Base-by-base conservation (phyloP, 768 basidiomycete genomes). In the Lactifluus volemus region DNA sequence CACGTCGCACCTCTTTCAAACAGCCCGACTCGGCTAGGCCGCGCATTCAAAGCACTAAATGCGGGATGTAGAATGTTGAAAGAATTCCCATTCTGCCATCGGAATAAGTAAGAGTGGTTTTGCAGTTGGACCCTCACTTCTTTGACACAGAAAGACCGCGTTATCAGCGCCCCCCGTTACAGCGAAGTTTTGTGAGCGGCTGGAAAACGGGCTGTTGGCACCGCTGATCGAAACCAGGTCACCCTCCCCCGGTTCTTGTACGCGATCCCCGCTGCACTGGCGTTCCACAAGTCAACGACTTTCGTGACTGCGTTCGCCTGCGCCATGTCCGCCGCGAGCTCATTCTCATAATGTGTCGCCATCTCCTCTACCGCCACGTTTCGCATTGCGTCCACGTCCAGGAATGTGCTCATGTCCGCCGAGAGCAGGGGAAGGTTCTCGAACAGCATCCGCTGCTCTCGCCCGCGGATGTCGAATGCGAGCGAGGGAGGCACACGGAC, bases 241-340 rank as follows among this genome's bases (percentile, higher is more conserved):
- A 94, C 87, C 63, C 92, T 79, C 69, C 83, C 77, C 61, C 89
- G 78, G 71, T 97, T 98, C 74, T 93, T 90, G 68, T 81, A 90
- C 53, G 89, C 83, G 63, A 98, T 84, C n/a, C 92, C 92, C 36
- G 74, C 77, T 30, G 92, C 89, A 66, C 88, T 90, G 17, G 96
- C 88, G 68, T 98, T 98, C 64, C 86, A 77, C 67, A 98, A 73
- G 74, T 97, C 93, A 21, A 93, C 73, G 34, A 92, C 73, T 65
- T 80, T 79, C 45, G 87, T 84, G 59, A 97, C 79, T 67, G 73
- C 69, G 62, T 75, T 79, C 5, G 79, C 77, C 68, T 85, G 86
- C 58, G 62, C 60, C 36, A 76, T 50, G 66, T 83, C 78, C 44
- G 67, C 68, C 48, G 68, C 65, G 59, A 71, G 69, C 30, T 70